Percentiles rank a stretch among this genome's conserved stretches.
phyloP scores from a whole-genome alignment of 2,329 filamentous ascomycete genomes.

The Boeremia exigua region DNA sequence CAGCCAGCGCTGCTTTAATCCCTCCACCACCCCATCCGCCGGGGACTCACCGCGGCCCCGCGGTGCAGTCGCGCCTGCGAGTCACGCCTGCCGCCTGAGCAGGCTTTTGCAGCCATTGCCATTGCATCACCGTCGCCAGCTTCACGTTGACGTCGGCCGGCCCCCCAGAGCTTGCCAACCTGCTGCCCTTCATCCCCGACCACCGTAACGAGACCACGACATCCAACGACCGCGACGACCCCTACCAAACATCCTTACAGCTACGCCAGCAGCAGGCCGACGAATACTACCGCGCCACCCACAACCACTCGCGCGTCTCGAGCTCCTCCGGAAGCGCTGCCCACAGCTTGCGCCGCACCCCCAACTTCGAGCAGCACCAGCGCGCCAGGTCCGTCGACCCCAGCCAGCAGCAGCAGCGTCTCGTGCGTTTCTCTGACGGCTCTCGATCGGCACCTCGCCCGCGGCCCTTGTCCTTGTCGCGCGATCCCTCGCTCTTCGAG shows the following conservation, averaged over 20 bases:
- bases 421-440: constrained; percentile 44
- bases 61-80: constrained; percentile 30
- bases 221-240: constrained; percentile 41
- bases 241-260: constrained; percentile 48
- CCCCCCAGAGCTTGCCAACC: constrained; percentile 34
- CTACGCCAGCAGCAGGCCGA: constrained; percentile 52
- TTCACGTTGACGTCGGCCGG: constrained; percentile 39
- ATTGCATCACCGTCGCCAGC: constrained; percentile 4
- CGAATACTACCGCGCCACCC: constrained; percentile 42
- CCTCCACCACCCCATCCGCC: constrained; percentile 22
- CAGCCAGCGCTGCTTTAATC: constrained; percentile 19
- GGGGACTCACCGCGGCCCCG: constrained; percentile 23
- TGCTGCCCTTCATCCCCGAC: constrained; percentile 32
- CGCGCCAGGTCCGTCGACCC: constrained; percentile 55
- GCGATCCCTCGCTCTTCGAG: constrained; percentile 33
- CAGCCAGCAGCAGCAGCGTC: constrained; percentile 38
- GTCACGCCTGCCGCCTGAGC: constrained; percentile 21
- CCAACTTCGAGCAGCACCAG: constrained; percentile 47
- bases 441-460: constrained; percentile 38
- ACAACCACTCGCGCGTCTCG: constrained; percentile 55
- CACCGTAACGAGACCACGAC: constrained; percentile 49
- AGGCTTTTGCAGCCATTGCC: constrained; percentile 2
- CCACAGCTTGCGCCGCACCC: constrained; percentile 61
- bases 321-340: constrained; percentile 59
- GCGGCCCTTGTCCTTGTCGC: constrained; percentile 26